Percentiles rank a stretch among this genome's conserved stretches.
These are phyloP conservation scores for Didymella keratinophila DNA, from an alignment of 2,329 filamentous ascomycete genomes.

Conservation along the genomic window DNA sequence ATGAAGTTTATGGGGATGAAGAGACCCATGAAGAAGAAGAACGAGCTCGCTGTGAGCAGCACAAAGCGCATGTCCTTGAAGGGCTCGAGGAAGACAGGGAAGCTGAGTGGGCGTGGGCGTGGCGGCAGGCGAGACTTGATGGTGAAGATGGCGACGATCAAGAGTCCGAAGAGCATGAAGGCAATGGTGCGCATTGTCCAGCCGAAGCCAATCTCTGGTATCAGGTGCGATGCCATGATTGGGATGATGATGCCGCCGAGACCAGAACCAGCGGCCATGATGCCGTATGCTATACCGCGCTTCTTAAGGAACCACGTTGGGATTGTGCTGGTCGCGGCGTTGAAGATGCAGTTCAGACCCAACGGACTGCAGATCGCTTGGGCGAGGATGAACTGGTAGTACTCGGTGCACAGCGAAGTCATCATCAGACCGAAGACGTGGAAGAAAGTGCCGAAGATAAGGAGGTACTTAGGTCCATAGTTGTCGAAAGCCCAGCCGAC, in stretches of 20 bases:
- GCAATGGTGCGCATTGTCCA: slow-evolving; percentile 66
- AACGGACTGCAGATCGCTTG: slow-evolving; percentile 63
- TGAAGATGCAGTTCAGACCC: slow-evolving; percentile 62
- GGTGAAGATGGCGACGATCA: slow-evolving; percentile 62
- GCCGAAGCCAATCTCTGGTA: slow-evolving; percentile 62
- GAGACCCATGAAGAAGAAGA: slow-evolving; percentile 67
- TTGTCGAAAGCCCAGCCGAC: slow-evolving; percentile 71
- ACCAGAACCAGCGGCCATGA: slow-evolving; percentile 60
- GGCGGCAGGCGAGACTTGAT: slow-evolving; percentile 61
- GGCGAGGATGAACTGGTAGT: slow-evolving; percentile 63
- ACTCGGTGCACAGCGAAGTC: slow-evolving; percentile 63
- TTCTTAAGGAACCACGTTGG: slow-evolving; percentile 60
- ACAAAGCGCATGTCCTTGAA: slow-evolving; percentile 55
- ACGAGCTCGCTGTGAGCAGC: slow-evolving; percentile 59
- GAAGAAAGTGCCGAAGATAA: slow-evolving; percentile 61
- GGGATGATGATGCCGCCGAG: slow-evolving; percentile 67
- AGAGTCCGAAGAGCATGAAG: slow-evolving; percentile 68
- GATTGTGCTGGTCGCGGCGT: slow-evolving; percentile 56
- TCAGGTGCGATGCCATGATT: slow-evolving; percentile 66
- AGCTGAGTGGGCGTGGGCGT: slow-evolving; percentile 41
- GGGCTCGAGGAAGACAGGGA: slow-evolving; percentile 41
- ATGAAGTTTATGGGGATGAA: slow-evolving; percentile 63
- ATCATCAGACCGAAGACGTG: slow-evolving; percentile 71
- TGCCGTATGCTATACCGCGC: slow-evolving; percentile 58
- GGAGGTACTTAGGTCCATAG: slow-evolving; percentile 66